A percentile compares a stretch with the other conserved stretches of the same genome.
phyloP scores from a whole-genome alignment of 78 protist species.

The Pelomyxa schiedti region DNA sequence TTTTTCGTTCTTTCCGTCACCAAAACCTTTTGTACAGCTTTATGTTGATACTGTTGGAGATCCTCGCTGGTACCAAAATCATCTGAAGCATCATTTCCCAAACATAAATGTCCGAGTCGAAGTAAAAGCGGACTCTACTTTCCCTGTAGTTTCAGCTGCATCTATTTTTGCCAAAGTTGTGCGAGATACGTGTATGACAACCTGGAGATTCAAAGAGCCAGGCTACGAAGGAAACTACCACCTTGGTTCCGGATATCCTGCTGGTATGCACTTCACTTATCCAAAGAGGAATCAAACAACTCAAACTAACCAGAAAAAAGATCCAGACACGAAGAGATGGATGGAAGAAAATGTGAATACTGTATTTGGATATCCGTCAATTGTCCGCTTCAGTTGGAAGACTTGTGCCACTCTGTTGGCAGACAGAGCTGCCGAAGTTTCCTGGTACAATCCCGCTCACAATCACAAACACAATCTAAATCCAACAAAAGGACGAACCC shows the following conservation, averaged over 20 bases:
- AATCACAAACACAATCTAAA: no score
- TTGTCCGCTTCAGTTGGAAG: slow-evolving; percentile 55
- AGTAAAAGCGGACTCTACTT: slow-evolving; percentile 52
- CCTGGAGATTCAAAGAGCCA: not conserved
- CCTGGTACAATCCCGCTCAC: not conserved
- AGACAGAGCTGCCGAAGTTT: not conserved
- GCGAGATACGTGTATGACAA: slow-evolving; percentile 1
- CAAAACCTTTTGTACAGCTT: no score
- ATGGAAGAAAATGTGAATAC: not conserved
- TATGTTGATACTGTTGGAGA: slow-evolving; percentile 64
- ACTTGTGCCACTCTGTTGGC: slow-evolving; percentile 7
- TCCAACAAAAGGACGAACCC: no score
- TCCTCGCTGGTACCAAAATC: slow-evolving; percentile 10
- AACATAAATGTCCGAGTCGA: slow-evolving; percentile 19
- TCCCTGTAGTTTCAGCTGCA: slow-evolving; percentile 47
- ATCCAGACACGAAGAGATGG: slow-evolving; percentile 9
- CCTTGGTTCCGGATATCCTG: slow-evolving; percentile 38
- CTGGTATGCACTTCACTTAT: not conserved
- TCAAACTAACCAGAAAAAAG: no score
- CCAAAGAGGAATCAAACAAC: no score
- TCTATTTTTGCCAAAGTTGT: slow-evolving; percentile 56
- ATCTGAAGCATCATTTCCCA: slow-evolving; percentile 22
- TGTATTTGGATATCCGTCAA: slow-evolving; percentile 55
- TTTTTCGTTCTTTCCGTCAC: no score
- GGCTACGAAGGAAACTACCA: not conserved